Conservation (phyloP, 163 green algal species). For the Volvox carteri region DNA sequence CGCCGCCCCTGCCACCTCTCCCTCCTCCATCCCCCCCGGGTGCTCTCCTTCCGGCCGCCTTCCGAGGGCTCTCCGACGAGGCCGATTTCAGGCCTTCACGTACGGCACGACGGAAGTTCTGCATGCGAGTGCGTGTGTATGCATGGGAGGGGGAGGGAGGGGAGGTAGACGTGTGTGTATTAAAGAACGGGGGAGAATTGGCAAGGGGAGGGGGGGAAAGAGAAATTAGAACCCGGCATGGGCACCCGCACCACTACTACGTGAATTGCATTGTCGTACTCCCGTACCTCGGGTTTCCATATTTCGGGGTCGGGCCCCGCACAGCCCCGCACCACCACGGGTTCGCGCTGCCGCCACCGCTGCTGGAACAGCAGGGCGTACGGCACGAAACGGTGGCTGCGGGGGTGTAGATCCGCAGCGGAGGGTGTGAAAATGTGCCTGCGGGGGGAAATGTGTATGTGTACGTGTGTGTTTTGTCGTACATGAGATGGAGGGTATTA, state of each 20-base stretch:
- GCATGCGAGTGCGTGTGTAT: neutral
- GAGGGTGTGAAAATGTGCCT: constrained; percentile 52
- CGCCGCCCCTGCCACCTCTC: neutral
- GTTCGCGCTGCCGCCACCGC: constrained; percentile 30
- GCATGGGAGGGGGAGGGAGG: neutral
- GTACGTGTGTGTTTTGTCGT: too few relatives aligned
- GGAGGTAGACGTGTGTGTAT: neutral
- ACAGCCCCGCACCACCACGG: constrained; percentile 39
- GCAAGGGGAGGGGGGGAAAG: neutral
- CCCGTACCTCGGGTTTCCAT: constrained; percentile 38
- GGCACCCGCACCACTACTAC: neutral
- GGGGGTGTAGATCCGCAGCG: neutral
- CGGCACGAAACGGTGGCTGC: constrained; percentile 18
- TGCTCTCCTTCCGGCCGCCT: neutral
- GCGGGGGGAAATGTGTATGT: too few relatives aligned
- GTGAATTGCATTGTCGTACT: neutral
- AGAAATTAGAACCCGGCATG: neutral
- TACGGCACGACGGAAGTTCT: constrained; percentile 4
- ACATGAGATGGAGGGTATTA: too few relatives aligned
- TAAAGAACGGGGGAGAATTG: neutral
- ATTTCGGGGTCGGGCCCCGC: neutral
- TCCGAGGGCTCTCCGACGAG: neutral
- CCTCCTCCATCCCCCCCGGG: neutral
- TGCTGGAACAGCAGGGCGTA: constrained; percentile 36
- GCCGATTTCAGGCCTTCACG: neutral